These are phyloP conservation scores for Russula sp. DNA, from an alignment of 768 basidiomycete genomes.

Conservation along the genomic window DNA sequence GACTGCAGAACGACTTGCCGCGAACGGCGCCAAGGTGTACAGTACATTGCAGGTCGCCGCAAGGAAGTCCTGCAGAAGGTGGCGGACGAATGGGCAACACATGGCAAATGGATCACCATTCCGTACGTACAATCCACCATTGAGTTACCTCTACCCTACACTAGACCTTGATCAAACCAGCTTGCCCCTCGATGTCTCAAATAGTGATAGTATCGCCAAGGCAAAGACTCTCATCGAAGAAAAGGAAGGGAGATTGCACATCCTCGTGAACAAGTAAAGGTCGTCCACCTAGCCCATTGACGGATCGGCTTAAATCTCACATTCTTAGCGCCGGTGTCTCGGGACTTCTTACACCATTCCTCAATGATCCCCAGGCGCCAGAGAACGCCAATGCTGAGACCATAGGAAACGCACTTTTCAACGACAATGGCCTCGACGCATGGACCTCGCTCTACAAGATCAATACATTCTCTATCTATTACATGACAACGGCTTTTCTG, in stretches of 20 bases:
- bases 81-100: conserved; percentile 38
- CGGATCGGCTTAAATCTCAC: background rate
- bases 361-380: conserved; percentile 49
- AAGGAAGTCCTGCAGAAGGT: conserved; percentile 56
- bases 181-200: conserved; percentile 65
- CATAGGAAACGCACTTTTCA: conserved; percentile 63
- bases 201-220: conserved; percentile 55
- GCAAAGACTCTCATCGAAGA: conserved; percentile 49
- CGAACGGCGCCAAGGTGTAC: conserved; percentile 78
- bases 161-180: conserved; percentile 31
- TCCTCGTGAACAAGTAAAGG: conserved; percentile 78
- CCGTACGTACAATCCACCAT: conserved; percentile 40
- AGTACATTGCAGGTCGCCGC: conserved; percentile 67
- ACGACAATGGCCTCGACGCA: conserved; percentile 53
- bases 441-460: conserved; percentile 60
- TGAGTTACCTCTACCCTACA: background rate
- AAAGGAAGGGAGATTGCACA: conserved; percentile 65
- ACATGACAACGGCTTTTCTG: conserved; percentile 69
- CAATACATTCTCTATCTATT: conserved; percentile 75
- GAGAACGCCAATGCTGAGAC: conserved; percentile 59
- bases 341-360: conserved; percentile 56
- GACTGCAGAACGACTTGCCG: conserved; percentile 67
- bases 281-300: background rate
- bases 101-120: conserved; percentile 43
- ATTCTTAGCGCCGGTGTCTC: conserved; percentile 61